Evolutionary conservation across 257 asterid species (phyloP).

Genomic region (Nicotiana undulata): DNA sequence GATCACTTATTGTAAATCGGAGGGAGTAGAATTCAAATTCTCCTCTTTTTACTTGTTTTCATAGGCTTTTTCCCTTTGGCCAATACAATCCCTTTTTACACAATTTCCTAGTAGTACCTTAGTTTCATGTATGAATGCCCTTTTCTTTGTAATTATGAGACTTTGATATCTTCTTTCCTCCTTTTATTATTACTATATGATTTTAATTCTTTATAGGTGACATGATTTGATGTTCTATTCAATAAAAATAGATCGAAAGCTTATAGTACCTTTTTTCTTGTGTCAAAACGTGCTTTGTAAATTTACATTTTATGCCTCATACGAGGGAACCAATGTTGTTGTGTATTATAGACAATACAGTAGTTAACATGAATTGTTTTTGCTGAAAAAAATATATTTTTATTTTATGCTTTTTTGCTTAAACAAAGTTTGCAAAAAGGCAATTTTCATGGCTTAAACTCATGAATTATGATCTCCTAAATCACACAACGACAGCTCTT

Average conservation of each 20-base stretch:
- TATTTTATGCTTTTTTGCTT: background rate
- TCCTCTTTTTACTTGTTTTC: constrained; percentile 14
- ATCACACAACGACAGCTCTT: too few relatives aligned
- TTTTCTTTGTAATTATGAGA: constrained; percentile 1
- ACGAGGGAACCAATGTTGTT: constrained; percentile 11
- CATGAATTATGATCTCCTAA: too few relatives aligned
- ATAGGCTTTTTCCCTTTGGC: constrained; percentile 7
- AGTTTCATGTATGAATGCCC: constrained; percentile 7
- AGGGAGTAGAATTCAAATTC: constrained; percentile 16
- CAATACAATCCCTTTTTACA: constrained; percentile 3
- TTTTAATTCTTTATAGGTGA: background rate
- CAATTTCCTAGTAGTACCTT: constrained; percentile 6
- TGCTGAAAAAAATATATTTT: background rate
- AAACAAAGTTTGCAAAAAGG: too few relatives aligned
- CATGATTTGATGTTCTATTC: constrained; percentile 17
- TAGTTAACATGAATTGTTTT: background rate
- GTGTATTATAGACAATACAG: background rate
- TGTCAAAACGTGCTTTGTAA: background rate
- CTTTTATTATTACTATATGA: background rate
- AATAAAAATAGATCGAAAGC: constrained; percentile 5
- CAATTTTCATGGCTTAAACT: too few relatives aligned
- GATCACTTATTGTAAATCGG: too few relatives aligned
- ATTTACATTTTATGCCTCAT: constrained; percentile 7
- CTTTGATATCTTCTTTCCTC: background rate
- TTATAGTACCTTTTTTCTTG: background rate